Evolutionary conservation across 306 rosid species (phyloP).

Genomic region (Acacia crassicarpa): DNA sequence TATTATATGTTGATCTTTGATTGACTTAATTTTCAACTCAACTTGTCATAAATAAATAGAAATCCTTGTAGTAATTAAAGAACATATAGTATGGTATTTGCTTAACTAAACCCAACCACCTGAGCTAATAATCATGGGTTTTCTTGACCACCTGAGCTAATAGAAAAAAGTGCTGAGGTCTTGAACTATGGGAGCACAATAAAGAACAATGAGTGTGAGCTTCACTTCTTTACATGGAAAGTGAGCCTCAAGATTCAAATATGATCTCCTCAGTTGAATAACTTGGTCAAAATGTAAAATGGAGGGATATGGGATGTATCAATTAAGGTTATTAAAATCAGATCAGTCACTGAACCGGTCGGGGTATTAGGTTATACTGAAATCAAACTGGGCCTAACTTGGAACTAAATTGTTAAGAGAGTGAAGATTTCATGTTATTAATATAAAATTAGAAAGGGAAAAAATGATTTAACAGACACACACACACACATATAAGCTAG

Average conservation of each 20-base stretch:
- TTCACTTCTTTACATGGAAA: too few relatives aligned
- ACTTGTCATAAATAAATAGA: background rate
- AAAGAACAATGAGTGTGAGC: background rate
- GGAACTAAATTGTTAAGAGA: too few relatives aligned
- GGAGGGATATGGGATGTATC: background rate
- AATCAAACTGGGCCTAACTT: too few relatives aligned
- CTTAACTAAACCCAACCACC: background rate
- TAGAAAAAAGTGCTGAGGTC: background rate
- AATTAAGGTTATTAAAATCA: too few relatives aligned
- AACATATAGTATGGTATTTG: background rate
- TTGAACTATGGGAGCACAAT: background rate
- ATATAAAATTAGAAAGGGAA: too few relatives aligned
- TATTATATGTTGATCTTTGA: background rate
- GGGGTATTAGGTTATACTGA: too few relatives aligned
- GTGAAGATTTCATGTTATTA: too few relatives aligned
- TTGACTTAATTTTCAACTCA: background rate
- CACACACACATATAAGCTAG: too few relatives aligned
- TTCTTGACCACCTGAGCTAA: background rate
- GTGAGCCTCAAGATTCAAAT: background rate
- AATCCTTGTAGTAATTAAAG: background rate
- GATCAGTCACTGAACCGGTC: too few relatives aligned
- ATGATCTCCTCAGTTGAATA: background rate
- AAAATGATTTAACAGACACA: too few relatives aligned
- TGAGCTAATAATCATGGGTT: background rate
- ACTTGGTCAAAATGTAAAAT: background rate